Conservation (phyloP, 331 rosid genomes). For the Ulmus americana region DNA sequence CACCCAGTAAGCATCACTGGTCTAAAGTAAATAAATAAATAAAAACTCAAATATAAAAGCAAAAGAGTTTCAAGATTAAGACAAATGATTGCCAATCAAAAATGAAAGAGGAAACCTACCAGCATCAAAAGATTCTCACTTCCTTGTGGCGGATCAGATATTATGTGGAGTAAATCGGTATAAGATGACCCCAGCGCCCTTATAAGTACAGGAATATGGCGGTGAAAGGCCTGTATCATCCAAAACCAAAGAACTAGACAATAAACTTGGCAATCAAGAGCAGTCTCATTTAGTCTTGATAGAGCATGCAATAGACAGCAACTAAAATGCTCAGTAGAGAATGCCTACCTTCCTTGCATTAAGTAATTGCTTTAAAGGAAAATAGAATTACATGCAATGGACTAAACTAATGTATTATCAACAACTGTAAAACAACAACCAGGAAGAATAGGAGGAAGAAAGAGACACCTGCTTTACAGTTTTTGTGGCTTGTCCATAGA, state of each 20-base stretch:
- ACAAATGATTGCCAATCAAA: background rate
- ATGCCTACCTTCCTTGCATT: too few relatives aligned
- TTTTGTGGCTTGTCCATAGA: conserved; percentile 60
- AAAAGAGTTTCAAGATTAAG: conserved; percentile 3
- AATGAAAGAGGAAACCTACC: conserved; percentile 42
- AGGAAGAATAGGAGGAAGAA: background rate
- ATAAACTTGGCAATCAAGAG: background rate
- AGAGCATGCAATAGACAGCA: too few relatives aligned
- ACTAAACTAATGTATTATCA: background rate
- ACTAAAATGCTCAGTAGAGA: too few relatives aligned
- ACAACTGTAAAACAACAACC: background rate
- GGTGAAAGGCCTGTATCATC: conserved; percentile 80
- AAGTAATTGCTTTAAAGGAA: too few relatives aligned
- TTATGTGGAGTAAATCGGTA: conserved; percentile 68
- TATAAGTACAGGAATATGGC: conserved; percentile 80
- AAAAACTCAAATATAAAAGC: background rate
- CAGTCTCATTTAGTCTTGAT: background rate
- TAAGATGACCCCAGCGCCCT: conserved; percentile 86
- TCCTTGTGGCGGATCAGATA: conserved; percentile 96
- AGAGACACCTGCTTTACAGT: conserved; percentile 71
- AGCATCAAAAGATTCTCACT: conserved; percentile 84
- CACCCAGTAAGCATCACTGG: too few relatives aligned
- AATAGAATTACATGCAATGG: too few relatives aligned
- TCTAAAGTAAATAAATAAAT: too few relatives aligned
- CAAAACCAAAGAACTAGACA: conserved; percentile 17